Base-by-base conservation (phyloP, 78 protist species). In the Pigoraptor vietnamica region DNA sequence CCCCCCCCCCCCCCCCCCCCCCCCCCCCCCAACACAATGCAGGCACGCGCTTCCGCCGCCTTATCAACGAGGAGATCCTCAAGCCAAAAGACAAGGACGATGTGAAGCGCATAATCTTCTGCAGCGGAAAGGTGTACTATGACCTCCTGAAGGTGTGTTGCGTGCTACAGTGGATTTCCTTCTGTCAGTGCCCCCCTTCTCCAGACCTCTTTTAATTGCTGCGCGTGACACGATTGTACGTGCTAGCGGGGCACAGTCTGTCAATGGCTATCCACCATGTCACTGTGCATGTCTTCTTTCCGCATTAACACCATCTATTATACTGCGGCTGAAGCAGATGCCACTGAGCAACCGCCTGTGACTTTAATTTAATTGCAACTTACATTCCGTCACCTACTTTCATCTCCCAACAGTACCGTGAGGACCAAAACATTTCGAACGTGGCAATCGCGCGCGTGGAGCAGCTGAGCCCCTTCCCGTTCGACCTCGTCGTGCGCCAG, bases 381-480 rank as follows among this genome's bases (percentile, higher is more conserved):
- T 48, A 6, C 29, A 81, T 14, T 81, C 86, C 56, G 14, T 32
- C 33, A 2, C n/a, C 86, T 25, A 37, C 55, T 0, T 1, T 33
- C 39, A 1, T 32, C 86, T 25, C 86, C 86, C 36, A 38, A 10
- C 89, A 56, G 40, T 89, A 95, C 40, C 93, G 98, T 39, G 95
- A 92, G 33, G 67, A 89, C 35, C 23, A 40, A 36, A 91, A 91
- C 82, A 34, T 92, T 34, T 40, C 87, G 89, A 97, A 98, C 37
- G 95, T 95, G 24, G 99, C 99, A 67, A 84, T 98, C 40, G 92
- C 95, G 38, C 93, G 98, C 34, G 92, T 97, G 14, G 98, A 97
- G 93, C 99, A 98, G 96, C 48, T 98, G 86, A 91, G 96, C 84
- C 99, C 99, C 90, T 98, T 98, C 97, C 99, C 99, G 92, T 95